Conservation (phyloP, 2,329 filamentous ascomycete genomes). For the Emmonsiellopsis sp. region DNA sequence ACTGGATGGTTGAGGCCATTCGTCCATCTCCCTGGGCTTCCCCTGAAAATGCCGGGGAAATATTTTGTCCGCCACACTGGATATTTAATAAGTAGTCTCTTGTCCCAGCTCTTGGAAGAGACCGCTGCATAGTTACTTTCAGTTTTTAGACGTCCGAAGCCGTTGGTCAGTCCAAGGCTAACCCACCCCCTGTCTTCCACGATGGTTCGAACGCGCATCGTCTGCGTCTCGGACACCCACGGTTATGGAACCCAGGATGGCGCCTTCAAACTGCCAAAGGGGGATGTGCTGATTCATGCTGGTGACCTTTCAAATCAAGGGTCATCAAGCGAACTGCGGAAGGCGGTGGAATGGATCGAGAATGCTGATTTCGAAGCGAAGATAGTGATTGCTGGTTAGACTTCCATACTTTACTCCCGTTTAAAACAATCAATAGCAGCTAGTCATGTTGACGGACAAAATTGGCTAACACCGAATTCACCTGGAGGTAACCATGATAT, state of each 20-base stretch:
- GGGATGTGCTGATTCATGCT: slow-evolving; percentile 51
- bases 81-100: too few species aligned
- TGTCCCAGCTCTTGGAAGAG: too few species aligned
- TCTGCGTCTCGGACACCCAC: slow-evolving; percentile 53
- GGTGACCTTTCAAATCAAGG: slow-evolving; percentile 51
- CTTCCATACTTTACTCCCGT: not conserved
- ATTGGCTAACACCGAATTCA: slow-evolving; percentile 1
- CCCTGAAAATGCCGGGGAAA: too few species aligned
- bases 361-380: slow-evolving; percentile 45
- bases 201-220: slow-evolving; percentile 39
- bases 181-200: not conserved
- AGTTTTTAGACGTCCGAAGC: not conserved
- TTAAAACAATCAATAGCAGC: not conserved
- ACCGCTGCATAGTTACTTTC: too few species aligned
- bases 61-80: too few species aligned
- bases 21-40: too few species aligned
- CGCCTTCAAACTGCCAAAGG: slow-evolving; percentile 43
- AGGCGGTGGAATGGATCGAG: slow-evolving; percentile 44
- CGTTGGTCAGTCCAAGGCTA: too few species aligned
- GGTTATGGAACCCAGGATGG: slow-evolving; percentile 40
- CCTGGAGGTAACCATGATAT: slow-evolving; percentile 48
- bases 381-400: slow-evolving; percentile 44
- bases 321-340: slow-evolving; percentile 40
- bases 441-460: not conserved
- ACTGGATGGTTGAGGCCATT: too few species aligned